phyloP scores from a whole-genome alignment of 768 basidiomycete genomes.

The Pleurotus pulmonarius region DNA sequence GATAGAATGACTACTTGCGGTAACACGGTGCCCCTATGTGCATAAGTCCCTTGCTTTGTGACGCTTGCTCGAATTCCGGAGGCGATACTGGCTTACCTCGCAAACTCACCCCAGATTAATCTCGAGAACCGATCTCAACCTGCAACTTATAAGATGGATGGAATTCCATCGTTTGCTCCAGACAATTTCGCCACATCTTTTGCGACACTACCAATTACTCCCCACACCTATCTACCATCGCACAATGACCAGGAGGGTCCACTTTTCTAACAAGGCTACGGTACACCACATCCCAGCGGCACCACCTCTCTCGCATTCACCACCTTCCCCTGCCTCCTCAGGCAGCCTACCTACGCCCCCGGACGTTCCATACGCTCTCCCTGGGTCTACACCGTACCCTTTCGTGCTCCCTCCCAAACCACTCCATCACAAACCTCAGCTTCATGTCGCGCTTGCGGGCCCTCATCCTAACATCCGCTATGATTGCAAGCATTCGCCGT shows the following conservation, averaged over 20 bases:
- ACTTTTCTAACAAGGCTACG: not conserved
- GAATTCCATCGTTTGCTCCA: not conserved
- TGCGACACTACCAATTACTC: not conserved
- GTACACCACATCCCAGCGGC: not conserved
- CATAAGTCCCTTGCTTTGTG: not conserved
- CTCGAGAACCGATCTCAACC: not conserved
- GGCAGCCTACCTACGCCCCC: not conserved
- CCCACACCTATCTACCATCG: not conserved
- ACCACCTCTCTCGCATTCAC: not conserved
- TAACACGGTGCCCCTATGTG: not conserved
- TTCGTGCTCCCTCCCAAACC: not conserved
- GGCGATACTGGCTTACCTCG: constrained; percentile 2
- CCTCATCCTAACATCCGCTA: not conserved
- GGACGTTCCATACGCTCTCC: not conserved
- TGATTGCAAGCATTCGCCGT: not conserved
- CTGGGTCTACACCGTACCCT: not conserved
- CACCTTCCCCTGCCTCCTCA: not conserved
- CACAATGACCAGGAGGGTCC: not conserved
- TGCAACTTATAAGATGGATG: not conserved
- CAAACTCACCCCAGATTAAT: not conserved
- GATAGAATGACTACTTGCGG: not conserved
- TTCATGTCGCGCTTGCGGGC: not conserved
- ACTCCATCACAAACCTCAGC: not conserved
- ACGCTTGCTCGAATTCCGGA: not conserved
- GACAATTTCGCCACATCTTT: not conserved